These are phyloP conservation scores for Thalassiosira oceanica DNA, from an alignment of 352 stramenopile species.

Conservation along the genomic window DNA sequence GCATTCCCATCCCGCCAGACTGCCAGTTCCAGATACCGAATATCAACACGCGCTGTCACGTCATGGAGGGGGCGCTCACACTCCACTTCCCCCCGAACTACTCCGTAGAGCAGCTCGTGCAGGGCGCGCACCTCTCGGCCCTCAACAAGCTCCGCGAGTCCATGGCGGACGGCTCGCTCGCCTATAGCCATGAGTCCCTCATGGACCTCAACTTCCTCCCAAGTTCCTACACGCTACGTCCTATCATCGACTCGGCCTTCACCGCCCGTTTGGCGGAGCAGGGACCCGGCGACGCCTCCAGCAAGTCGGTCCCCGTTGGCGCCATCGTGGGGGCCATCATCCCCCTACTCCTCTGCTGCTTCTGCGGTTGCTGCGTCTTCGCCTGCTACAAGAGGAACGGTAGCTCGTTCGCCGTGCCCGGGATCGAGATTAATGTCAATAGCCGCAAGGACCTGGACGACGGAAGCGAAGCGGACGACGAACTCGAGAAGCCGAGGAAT, in stretches of 20 bases:
- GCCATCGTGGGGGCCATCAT: slow-evolving; percentile 3
- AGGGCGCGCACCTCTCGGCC: slow-evolving; percentile 7
- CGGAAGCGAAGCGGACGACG: background rate
- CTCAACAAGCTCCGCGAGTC: slow-evolving; percentile 24
- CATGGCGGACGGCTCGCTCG: slow-evolving; percentile 23
- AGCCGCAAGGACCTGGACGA: background rate
- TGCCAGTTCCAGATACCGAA: slow-evolving; percentile 9
- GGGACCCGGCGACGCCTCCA: background rate
- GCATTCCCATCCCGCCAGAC: background rate
- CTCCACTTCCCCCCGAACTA: slow-evolving; percentile 41
- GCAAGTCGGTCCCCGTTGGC: background rate
- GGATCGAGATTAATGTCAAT: background rate
- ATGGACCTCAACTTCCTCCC: slow-evolving; percentile 32
- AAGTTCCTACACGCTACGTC: slow-evolving; percentile 24
- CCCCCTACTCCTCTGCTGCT: background rate
- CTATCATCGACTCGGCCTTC: background rate
- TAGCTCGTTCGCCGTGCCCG: background rate
- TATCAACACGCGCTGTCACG: slow-evolving; percentile 14
- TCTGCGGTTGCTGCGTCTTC: background rate
- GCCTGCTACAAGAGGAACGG: background rate
- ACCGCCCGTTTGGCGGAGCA: background rate
- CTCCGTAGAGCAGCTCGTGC: slow-evolving; percentile 8
- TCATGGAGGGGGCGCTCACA: slow-evolving; percentile 38
- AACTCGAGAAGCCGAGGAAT: background rate
- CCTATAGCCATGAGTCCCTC: slow-evolving; percentile 11